Base-by-base conservation (phyloP, 176 grass and related monocot genomes). In the Cenchrus americanus region DNA sequence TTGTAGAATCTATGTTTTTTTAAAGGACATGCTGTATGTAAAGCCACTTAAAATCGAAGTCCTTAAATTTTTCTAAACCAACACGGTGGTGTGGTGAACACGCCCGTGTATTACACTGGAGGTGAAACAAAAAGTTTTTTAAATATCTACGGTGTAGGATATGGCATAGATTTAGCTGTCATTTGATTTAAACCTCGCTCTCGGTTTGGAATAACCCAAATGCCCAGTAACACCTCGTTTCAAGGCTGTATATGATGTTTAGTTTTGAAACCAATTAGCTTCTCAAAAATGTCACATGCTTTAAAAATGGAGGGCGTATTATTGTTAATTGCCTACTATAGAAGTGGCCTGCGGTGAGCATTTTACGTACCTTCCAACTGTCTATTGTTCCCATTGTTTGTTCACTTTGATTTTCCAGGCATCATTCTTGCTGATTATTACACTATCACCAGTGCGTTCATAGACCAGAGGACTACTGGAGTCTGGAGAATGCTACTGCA, bases 361-460 rank as follows among this genome's bases (percentile, higher is more conserved):
- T 51, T 72, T 41, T 53, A 63, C 77, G 58, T 88, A 98, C 96
- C 93, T 95, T 91, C 96, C 93, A 98, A 42, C 87, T 95, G 61
- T 95, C 93, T 77, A 98, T 93, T 70, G 87, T 98, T 88, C 96
- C 96, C 18, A 84, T 53, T 66, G 83, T 66, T 85, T 91, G 76
- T 98, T 95, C 12, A 98, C 21, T 90, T 92, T 91, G 77, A 98
- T 95, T 85, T 93, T 58, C 92, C 96, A 98, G 0, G 62, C 66
- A 6, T 82, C 85, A 42, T 82, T 84, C 76, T 95, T 95, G 61
- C 79, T 81, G 76, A 95, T 83, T 46, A 78, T 80, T 64, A 98
- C 26, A 83, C 41, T 85, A 68, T 98, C 83, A 46, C 89, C 90
- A 81, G 88, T 73, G 82, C 18, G 19, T 62, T 98, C 73, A 63